phyloP scores from a whole-genome alignment of 2,329 filamentous ascomycete species.

The Colletotrichum musae region DNA sequence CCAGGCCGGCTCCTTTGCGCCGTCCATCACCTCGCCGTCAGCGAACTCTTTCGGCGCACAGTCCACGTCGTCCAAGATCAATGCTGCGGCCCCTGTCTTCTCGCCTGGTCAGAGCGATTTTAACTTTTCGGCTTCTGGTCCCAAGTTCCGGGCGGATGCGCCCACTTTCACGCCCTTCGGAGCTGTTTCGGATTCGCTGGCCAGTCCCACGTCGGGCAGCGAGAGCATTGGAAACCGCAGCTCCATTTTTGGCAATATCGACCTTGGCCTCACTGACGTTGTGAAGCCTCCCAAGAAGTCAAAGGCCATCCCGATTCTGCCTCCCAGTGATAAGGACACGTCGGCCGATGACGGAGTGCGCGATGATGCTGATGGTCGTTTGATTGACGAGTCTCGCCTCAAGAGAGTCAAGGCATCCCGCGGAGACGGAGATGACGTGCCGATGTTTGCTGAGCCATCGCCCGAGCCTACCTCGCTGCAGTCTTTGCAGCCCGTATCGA shows the following conservation, averaged over 20 bases:
- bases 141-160: constrained; percentile 82
- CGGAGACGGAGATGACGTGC: constrained; percentile 79
- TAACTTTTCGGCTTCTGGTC: constrained; percentile 76
- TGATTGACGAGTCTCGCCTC: constrained; percentile 75
- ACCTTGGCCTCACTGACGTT: constrained; percentile 72
- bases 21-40: constrained; percentile 52
- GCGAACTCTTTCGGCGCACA: constrained; percentile 56
- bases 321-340: constrained; percentile 69
- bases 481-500: constrained; percentile 28
- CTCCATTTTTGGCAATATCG: constrained; percentile 80
- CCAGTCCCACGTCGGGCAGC: constrained; percentile 61
- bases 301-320: constrained; percentile 87
- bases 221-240: constrained; percentile 59
- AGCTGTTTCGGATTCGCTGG: constrained; percentile 62
- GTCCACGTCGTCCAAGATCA: constrained; percentile 70
- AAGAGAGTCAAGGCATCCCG: constrained; percentile 81
- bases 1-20: constrained; percentile 54
- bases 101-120: constrained; percentile 76
- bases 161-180: constrained; percentile 80
- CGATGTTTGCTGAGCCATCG: constrained; percentile 76
- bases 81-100: constrained; percentile 79
- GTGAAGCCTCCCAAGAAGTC: constrained; percentile 78
- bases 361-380: constrained; percentile 73
- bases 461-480: constrained; percentile 46
- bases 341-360: constrained; percentile 46